Conservation (phyloP, 2,329 filamentous ascomycete genomes). For the Sporothrix brasiliensis region DNA sequence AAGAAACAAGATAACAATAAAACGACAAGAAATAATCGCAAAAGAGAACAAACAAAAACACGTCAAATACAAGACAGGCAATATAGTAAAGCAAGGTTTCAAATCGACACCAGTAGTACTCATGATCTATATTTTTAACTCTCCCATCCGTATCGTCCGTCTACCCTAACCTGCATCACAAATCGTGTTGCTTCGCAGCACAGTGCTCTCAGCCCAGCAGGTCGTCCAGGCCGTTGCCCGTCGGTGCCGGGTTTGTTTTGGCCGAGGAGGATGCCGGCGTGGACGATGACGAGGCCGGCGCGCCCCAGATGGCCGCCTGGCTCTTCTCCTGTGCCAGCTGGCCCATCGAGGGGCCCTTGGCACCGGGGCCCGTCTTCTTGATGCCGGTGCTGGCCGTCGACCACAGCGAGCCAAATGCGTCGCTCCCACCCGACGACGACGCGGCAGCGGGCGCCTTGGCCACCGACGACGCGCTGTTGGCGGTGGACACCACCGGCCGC, state of each 20-base stretch:
- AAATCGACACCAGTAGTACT: not conserved
- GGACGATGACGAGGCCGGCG: conserved; percentile 52
- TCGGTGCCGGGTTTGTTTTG: conserved; percentile 40
- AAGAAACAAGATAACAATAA: not conserved
- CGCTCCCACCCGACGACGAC: conserved; percentile 64
- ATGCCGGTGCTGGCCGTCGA: conserved; percentile 71
- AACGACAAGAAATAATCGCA: not conserved
- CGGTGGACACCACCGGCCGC: conserved; percentile 33
- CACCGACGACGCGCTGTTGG: conserved; percentile 2
- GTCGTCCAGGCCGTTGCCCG: conserved; percentile 51
- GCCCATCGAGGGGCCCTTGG: conserved; percentile 78
- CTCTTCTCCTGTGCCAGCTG: conserved; percentile 98
- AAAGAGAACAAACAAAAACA: not conserved
- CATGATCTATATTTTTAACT: conserved; percentile 14
- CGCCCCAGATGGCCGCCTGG: conserved; percentile 90
- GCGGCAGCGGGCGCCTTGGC: conserved; percentile 42
- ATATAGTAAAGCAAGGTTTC: not conserved
- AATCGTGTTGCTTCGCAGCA: too few relatives aligned
- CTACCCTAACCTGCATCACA: not conserved
- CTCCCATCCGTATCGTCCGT: not conserved
- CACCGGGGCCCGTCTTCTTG: conserved; percentile 68
- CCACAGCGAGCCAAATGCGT: conserved; percentile 90
- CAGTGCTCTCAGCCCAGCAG: conserved; percentile 48
- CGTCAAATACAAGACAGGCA: not conserved
- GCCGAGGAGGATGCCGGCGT: conserved; percentile 35